Evolutionary conservation across 805 yeast genomes (phyloP).

Genomic region (Candida ficus): DNA sequence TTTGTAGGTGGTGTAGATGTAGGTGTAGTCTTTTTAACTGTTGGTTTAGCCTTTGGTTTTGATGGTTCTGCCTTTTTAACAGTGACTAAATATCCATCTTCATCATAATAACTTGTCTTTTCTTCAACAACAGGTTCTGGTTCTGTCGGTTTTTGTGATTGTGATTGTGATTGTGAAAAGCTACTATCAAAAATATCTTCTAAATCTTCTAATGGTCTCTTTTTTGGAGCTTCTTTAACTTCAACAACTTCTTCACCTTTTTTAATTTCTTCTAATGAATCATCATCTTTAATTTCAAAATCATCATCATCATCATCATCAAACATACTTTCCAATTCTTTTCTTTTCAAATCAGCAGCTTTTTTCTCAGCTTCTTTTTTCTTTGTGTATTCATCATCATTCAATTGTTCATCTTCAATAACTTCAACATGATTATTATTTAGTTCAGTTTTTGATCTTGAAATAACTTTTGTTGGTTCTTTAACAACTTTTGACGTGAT

Average conservation of each 20-base stretch:
- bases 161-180: conserved; percentile 3
- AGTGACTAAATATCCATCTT: conserved; percentile 45
- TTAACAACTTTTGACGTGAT: neutral
- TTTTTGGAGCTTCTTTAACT: neutral
- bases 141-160: neutral
- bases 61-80: conserved; percentile 18
- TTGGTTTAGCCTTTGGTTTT: conserved; percentile 5
- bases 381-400: conserved; percentile 13
- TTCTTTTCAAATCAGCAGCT: conserved; percentile 11
- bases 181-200: conserved; percentile 12
- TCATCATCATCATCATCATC: conserved; percentile 28
- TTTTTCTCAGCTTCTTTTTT: conserved; percentile 10
- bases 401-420: conserved; percentile 11
- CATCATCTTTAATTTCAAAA: conserved; percentile 2
- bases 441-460: conserved; percentile 3
- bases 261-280: neutral
- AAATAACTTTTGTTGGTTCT: neutral
- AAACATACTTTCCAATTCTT: conserved; percentile 31
- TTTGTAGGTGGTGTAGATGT: conserved; percentile 10
- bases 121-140: conserved; percentile 9
- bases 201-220: conserved; percentile 9
- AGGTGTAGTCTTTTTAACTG: conserved; percentile 5
- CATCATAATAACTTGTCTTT: conserved; percentile 33
- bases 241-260: neutral
- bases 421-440: conserved; percentile 1